Evolutionary conservation across 768 basidiomycete species (phyloP).

Genomic region (Rickenella mellea): DNA sequence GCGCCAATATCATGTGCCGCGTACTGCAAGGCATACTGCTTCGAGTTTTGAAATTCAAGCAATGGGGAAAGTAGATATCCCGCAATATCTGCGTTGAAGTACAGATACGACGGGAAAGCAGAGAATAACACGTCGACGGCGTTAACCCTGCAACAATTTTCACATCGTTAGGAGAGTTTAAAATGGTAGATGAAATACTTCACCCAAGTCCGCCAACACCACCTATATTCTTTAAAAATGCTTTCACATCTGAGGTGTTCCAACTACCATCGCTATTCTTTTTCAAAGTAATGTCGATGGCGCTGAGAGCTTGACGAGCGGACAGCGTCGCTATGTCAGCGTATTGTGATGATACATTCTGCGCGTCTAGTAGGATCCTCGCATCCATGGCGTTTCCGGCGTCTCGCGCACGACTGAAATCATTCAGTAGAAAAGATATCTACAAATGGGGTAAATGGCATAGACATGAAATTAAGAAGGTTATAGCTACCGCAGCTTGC

Average conservation of each 20-base stretch:
- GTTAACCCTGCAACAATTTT: slow-evolving; percentile 14
- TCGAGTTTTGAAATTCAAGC: slow-evolving; percentile 16
- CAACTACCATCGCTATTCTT: slow-evolving; percentile 7
- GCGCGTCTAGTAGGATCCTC: slow-evolving; percentile 13
- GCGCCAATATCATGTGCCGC: slow-evolving; percentile 16
- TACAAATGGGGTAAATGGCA: too few species aligned
- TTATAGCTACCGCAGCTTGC: not conserved
- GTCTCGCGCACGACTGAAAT: slow-evolving; percentile 11
- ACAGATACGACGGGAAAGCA: slow-evolving; percentile 19
- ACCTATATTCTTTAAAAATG: slow-evolving; percentile 14
- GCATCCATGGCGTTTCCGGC: slow-evolving; percentile 13
- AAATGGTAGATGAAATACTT: not conserved
- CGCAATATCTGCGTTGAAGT: slow-evolving; percentile 19
- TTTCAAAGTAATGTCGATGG: slow-evolving; percentile 18
- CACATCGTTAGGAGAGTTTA: too few species aligned
- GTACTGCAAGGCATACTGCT: slow-evolving; percentile 10
- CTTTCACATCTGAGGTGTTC: slow-evolving; percentile 17
- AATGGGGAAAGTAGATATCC: slow-evolving; percentile 17
- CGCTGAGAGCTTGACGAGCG: slow-evolving; percentile 16
- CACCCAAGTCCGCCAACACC: not conserved
- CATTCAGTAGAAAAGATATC: slow-evolving; percentile 5
- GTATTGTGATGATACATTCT: slow-evolving; percentile 12
- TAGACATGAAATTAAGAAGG: too few species aligned
- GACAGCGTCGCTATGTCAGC: slow-evolving; percentile 17
- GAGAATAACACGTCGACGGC: slow-evolving; percentile 23